Evolutionary conservation across 2,329 filamentous ascomycete genomes (phyloP), one percentile per base, ranked within the genome.

Genomic region (Colletotrichum cereale): DNA sequence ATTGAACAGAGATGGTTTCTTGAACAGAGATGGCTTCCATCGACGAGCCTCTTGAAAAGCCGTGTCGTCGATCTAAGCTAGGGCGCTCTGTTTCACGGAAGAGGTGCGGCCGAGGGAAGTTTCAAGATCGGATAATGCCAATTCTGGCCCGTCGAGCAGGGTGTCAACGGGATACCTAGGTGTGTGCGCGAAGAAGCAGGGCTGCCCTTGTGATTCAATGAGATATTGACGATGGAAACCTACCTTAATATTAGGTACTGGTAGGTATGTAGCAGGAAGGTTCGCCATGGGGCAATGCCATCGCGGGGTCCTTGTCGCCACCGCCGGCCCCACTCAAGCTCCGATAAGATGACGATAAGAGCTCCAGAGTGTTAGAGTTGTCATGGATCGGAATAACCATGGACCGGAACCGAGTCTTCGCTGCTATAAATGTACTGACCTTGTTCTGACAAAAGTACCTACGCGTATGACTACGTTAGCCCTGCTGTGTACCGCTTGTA

Each of bases 1-100:
- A 14, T 21, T 36, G 31, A 6, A 16, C 34, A 29, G 24, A 29
- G 10, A 12, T 7, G 16, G 16, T 12, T 29, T n/a, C n/a, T 21
- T 36, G 31, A 6, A 16, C 34, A 29, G 24, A 29, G 10, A 12
- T 7, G 16, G 16, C 7, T 29, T 29, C 5, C n/a, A n/a, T 18
- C 6, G 3, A 52, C 10, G 24, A 56, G 60, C 14, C 10, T 12
- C 26, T 10, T n/a, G n/a, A 12, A 29, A 29, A 21, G 24, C 5
- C 10, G 57, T 44, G 38, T 18, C 5, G 40, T n/a, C 21, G 11
- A 7, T 11, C 14, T 38, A 36, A 26, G 10, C 36, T 21, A 26
- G 36, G 26, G 44, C 26, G 42, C 12, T 31, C 26, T 62, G 63
- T 71, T 67, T 71, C 67, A 67, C 67, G 62, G 55, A 29, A 60